phyloP scores from a whole-genome alignment of 1,284 basidiomycete species.

The Leccinum fuscescens region DNA sequence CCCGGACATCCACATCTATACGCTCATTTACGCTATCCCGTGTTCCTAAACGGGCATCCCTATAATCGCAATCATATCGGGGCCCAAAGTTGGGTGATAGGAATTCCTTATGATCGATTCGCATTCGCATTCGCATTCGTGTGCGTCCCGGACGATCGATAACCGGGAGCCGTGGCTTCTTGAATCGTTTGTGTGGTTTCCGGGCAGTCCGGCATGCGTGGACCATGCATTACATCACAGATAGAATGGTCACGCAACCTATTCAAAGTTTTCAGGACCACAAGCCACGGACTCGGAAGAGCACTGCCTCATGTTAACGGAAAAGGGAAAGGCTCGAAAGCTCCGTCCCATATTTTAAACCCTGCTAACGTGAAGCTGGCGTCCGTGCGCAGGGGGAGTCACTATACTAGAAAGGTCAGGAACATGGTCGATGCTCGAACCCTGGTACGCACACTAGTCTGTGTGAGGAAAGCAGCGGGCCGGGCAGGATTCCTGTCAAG shows the following conservation, averaged over 20 bases:
- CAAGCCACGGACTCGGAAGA: neutral
- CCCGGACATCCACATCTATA: neutral
- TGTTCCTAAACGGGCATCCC: neutral
- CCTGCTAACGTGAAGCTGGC: conserved; percentile 20
- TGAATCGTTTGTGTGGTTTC: neutral
- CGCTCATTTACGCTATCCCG: conserved; percentile 1
- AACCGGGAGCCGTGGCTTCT: neutral
- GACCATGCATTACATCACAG: neutral
- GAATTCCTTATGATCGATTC: conserved; percentile 1
- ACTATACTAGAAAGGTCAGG: conserved; percentile 7
- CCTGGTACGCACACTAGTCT: conserved; percentile 1
- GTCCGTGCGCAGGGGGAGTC: neutral
- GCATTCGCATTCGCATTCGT: neutral
- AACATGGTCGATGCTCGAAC: conserved; percentile 5
- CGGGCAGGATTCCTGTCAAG: neutral
- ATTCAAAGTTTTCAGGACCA: neutral
- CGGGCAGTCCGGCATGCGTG: neutral
- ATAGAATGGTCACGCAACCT: conserved; percentile 3
- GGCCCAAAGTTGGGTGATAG: neutral
- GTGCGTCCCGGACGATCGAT: neutral
- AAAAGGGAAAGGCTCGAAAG: neutral
- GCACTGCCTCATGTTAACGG: conserved; percentile 4
- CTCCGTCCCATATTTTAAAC: neutral
- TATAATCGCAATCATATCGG: neutral
- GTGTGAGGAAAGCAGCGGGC: neutral